Conservation (phyloP, 2,329 filamentous ascomycete genomes). For the Pseudogymnoascus sp. region DNA sequence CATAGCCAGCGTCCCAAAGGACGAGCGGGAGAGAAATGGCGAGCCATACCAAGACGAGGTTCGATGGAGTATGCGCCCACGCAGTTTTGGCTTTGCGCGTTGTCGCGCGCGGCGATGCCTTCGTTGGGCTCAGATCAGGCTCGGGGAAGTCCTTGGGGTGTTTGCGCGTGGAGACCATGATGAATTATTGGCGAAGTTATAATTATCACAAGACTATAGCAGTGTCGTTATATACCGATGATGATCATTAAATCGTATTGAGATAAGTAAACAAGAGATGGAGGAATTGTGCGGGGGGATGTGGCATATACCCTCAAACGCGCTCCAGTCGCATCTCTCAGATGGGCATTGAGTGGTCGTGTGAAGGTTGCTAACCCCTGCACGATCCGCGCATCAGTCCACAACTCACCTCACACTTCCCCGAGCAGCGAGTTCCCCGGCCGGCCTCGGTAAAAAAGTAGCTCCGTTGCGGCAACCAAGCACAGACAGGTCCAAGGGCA, state of each 20-base stretch:
- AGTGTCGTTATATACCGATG: not conserved
- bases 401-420: not conserved
- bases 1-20: conserved; percentile 59
- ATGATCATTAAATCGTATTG: not conserved
- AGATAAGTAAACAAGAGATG: not conserved
- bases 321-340: conserved; percentile 9
- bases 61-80: conserved; percentile 55
- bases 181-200: conserved; percentile 10
- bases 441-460: not conserved
- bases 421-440: not conserved
- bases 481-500: conserved; percentile 10
- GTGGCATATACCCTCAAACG: conserved; percentile 5
- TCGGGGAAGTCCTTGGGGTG: conserved; percentile 45
- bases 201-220: not conserved
- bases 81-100: conserved; percentile 18
- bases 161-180: conserved; percentile 50
- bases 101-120: conserved; percentile 14
- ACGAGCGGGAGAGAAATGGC: conserved; percentile 56
- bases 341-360: not conserved
- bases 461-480: not conserved
- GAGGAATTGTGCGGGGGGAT: not conserved
- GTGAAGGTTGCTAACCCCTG: conserved; percentile 1
- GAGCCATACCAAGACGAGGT: conserved; percentile 54
- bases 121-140: conserved; percentile 22
- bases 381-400: not conserved